Evolutionary conservation across 257 asterid genomes (phyloP), one percentile per base, ranked within the genome.

Genomic region (Capsicum baccatum): DNA sequence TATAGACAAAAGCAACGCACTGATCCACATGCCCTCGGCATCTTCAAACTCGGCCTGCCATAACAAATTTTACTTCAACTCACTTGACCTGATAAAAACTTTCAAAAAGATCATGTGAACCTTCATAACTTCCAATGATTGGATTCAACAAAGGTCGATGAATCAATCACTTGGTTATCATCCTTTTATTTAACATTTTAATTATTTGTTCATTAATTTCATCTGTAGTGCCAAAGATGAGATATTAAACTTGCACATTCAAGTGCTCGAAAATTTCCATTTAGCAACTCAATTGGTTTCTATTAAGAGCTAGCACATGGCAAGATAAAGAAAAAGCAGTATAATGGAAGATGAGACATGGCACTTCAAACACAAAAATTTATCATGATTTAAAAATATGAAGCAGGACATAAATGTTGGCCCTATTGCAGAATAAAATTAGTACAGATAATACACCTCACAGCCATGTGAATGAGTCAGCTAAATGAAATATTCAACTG

Each of bases 1-100:
- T 88, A 94, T 85, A 78, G 98, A 95, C 86, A 89, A 90, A 83
- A 95, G 96, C 88, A 93, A 92, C 60, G 93, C 89, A 90, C 97
- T 86, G 79, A 92, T 89, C 99, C 99, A 95, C 83, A 87, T 86
- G 57, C 95, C 94, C 90, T 95, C 97, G 1, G 92, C 86, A 85
- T 95, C 99, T 88, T 90, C 92, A 71, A 91, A 92, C 79, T 86
- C 95, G 33, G 87, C 92, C 99, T 95, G 97, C 84, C 87, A 89
- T 63, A 54, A 82, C 62, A 19, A 78, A 60, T 26, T 16, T 26
- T 78, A 54, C 82, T 78, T 78, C 82, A 78, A 50, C 54, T 54
- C 50, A 33, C 82, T 78, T 54, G 62, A 78, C 82, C 50, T 14
- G 19, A 50, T 74, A 52, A 78, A 78, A 78, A 54, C 15, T 19